These are phyloP conservation scores for Blepharisma stoltei DNA, from an alignment of 73 alveolate species.

Conservation along the genomic window DNA sequence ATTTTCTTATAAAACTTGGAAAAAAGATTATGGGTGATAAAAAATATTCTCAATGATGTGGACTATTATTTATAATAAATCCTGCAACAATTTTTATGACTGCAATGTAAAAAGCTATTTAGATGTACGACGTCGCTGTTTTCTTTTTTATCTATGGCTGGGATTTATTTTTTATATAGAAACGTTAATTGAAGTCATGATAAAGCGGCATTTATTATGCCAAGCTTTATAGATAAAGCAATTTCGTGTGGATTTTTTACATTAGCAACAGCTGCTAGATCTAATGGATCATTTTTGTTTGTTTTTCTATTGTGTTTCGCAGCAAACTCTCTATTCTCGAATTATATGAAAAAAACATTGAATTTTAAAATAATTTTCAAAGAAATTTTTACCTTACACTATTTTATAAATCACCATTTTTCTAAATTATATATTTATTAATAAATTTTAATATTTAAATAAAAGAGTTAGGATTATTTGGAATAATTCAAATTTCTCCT, in stretches of 20 bases:
- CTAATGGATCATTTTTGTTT: conserved; percentile 22
- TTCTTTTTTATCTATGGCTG: background rate
- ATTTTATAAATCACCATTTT: too few relatives aligned
- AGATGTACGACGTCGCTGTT: conserved; percentile 2
- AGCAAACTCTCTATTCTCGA: background rate
- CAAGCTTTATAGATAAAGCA: background rate
- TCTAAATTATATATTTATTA: too few relatives aligned
- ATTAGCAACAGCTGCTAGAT: conserved; percentile 26
- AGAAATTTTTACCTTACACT: background rate
- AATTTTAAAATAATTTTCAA: background rate
- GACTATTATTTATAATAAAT: background rate
- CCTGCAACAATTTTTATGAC: conserved; percentile 29
- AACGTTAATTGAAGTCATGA: background rate
- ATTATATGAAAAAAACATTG: background rate
- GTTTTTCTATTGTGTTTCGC: background rate
- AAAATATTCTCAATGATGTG: background rate
- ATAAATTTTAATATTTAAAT: too few relatives aligned
- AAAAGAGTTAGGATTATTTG: too few relatives aligned
- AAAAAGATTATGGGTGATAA: background rate
- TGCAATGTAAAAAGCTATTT: background rate
- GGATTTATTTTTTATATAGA: background rate
- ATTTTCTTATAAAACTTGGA: background rate
- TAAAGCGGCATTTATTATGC: background rate
- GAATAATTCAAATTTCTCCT: conserved; percentile 12
- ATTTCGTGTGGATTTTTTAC: conserved; percentile 2